Base-by-base conservation (phyloP, 169 alveolate species). In the Perkinsus chesapeaki region DNA sequence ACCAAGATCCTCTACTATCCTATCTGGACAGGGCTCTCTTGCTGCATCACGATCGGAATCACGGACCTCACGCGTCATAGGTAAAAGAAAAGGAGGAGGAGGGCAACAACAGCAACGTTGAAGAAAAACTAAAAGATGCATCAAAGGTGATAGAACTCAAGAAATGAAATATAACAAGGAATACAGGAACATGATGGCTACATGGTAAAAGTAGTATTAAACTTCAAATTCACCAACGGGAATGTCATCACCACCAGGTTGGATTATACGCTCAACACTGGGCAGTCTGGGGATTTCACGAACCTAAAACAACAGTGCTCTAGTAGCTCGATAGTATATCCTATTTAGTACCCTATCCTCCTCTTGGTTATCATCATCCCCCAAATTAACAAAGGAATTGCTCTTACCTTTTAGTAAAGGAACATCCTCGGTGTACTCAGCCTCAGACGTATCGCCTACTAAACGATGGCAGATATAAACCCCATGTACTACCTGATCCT, bases 21-120 rank as follows among this genome's bases (percentile, higher is more conserved):
- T 96, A 91, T 98, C 99, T 27, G 99, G 99, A 92, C 99, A 98
- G 23, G 99, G 99, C 93, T 97, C 99, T 72, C 99, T 95, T 31
- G 98, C 96, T 94, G 96, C 93, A 91, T 98, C 99, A 37, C 98
- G 96, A 60, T 60, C 82, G 12, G 82, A 60, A 16, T 60, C 82
- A 60, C 82, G 82, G 23, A 60, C 82, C 23, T 60, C 82, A 16
- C 82, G 82, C 0, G 82, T 60, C 82, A 60, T 60, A 60, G 12
- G 82, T n/a, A n/a, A n/a, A 60, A 20, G 23, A 23, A 34, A 60
- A 60, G 82, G 82, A 60, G 82, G 36, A 16, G 82, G 3, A 60
- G 31, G n/a, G n/a, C 3, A 60, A 60, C 82, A 60, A 60, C 82
- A 60, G 37, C 82, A 60, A 16, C 82, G 82, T 60, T 23, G 82